Base-by-base conservation (phyloP, 345 rosid genomes). In the Gynandropsis gynandra region DNA sequence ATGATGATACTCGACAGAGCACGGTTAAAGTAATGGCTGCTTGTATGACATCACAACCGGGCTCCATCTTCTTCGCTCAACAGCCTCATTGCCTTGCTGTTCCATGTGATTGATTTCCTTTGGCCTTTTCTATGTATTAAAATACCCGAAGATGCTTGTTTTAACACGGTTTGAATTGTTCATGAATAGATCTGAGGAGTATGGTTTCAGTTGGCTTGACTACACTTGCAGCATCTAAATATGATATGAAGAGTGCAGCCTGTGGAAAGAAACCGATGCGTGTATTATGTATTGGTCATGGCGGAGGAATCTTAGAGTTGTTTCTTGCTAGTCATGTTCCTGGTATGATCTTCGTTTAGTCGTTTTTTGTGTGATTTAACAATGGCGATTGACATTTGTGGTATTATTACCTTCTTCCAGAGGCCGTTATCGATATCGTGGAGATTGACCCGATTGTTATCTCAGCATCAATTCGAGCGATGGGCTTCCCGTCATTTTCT, bases 401-500 rank as follows among this genome's bases (percentile, higher is more conserved):
- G 38, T 33, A n/a, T 42, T 37, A 21, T 1, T 10, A 59, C 16
- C 8, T 49, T 38, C 37, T 63, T 62, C 20, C 74, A 84, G 98
- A 95, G 57, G 89, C 98, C 56, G 58, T 64, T 32, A 37, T 87
- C 60, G 72, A 87, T 68, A 59, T 79, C 12, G 89, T 82, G 11
- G 98, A 90, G 67, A 83, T 90, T 15, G 98, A 87, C 61, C 89
- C 93, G 8, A 34, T 87, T 37, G 98, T 84, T 46, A 80, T 90
- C 65, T 79, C 89, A 38, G 80, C 80, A 14, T 90, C 98, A 9
- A 61, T 79, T 57, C 53, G 45, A 48, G 77, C 82, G 38, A 82
- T 90, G 95, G 98, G 98, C 24, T 90, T 90, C 63, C 98, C 96
- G 42, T 74, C 77, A 64, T 87, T 82, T 66, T 74, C 95, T 0